Base-by-base conservation (phyloP, 768 basidiomycete genomes). In the Tremella mesenterica region DNA sequence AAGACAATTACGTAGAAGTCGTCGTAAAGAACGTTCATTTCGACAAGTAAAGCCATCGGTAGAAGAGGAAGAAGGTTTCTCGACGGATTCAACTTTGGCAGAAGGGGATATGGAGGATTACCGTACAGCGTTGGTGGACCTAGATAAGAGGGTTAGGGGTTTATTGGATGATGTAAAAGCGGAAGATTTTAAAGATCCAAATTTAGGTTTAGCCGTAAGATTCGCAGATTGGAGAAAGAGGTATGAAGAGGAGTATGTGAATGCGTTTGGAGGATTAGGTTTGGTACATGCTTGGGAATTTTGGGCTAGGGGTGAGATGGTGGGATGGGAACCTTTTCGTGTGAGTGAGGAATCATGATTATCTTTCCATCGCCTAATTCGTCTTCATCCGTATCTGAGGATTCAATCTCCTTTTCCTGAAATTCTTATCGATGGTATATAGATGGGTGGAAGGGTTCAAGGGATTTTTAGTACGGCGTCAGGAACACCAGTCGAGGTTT, bases 251-350 rank as follows among this genome's bases (percentile, higher is more conserved):
- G 88, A 80, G 54, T 96, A 93, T 74, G 75, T 79, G 2, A 83
- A 85, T 33, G 92, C 92, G 3, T 96, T 87, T 78, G 91, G 91
- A 44, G 87, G 90, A 3, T 76, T 92, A 50, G 88, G 85, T 0
- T 79, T 90, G 38, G 83, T 92, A 1, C 83, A 83, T 46, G 86
- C 87, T 44, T 93, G 90, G 89, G 90, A 91, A 72, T 93, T 91
- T 70, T 92, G 88, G 88, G 82, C 82, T n/a, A 77, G 89, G 51
- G 75, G 89, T 53, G 91, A 96, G 74, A 78, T 84, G 58, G 74
- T 88, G 10, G 86, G 84, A 3, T 95, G 92, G 92, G 82, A 90
- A 69, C 88, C 86, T 43, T 77, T 92, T 21, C 80, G 85, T 75
- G 89, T 86, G 64, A 58, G 79, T 75, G 13, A n/a, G n/a, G n/a